Conservation (phyloP, 2,329 filamentous ascomycete genomes). For the Balansia obtecta region DNA sequence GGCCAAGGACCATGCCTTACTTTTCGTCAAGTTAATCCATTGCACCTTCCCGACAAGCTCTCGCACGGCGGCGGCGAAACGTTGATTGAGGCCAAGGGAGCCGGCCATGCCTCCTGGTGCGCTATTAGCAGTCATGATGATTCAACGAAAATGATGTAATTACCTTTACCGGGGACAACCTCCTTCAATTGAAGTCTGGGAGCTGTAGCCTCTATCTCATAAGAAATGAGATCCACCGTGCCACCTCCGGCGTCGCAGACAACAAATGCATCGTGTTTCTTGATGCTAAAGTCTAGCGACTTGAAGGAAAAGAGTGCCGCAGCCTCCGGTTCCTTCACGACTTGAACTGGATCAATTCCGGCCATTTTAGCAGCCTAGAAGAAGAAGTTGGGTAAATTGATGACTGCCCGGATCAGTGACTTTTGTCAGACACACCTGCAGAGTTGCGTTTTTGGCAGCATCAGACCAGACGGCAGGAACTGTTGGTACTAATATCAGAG, state of each 20-base stretch:
- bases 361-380: conserved; percentile 21
- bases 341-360: conserved; percentile 28
- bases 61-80: conserved; percentile 10
- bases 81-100: conserved; percentile 12
- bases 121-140: not conserved
- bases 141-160: too few relatives aligned
- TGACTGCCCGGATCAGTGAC: too few relatives aligned
- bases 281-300: conserved; percentile 25
- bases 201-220: conserved; percentile 24
- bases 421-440: conserved; percentile 6
- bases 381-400: too few relatives aligned
- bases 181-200: conserved; percentile 13
- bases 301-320: conserved; percentile 37
- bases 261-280: conserved; percentile 34
- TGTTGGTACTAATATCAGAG: conserved; percentile 15
- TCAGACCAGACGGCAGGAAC: conserved; percentile 49
- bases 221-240: conserved; percentile 41
- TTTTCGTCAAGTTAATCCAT: conserved; percentile 6
- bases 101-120: conserved; percentile 12
- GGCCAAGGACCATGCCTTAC: conserved; percentile 6
- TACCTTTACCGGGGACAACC: conserved; percentile 14
- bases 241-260: conserved; percentile 43
- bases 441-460: conserved; percentile 36
- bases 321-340: conserved; percentile 40
- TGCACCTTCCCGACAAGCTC: conserved; percentile 9